Evolutionary conservation across 768 basidiomycete genomes (phyloP).

Genomic region (Imleria badia): DNA sequence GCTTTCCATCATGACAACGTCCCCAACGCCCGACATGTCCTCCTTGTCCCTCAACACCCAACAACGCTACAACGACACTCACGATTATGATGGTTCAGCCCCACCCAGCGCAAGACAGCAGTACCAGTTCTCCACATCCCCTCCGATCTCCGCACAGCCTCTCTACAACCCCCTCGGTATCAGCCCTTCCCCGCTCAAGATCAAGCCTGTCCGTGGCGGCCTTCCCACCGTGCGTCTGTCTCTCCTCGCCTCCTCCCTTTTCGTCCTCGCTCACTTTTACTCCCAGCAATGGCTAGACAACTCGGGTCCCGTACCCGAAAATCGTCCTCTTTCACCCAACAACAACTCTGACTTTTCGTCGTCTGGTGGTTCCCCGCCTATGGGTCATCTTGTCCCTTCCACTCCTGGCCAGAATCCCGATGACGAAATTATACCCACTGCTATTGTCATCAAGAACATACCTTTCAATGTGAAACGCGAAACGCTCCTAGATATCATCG

Average conservation of each 20-base stretch:
- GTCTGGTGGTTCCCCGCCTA: constrained; percentile 78
- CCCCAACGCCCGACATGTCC: constrained; percentile 76
- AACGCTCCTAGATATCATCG: constrained; percentile 94
- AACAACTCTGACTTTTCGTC: constrained; percentile 90
- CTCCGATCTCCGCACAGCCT: constrained; percentile 53
- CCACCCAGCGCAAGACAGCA: constrained; percentile 50
- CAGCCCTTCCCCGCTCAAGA: constrained; percentile 71
- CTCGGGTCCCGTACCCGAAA: constrained; percentile 49
- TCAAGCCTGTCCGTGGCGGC: constrained; percentile 63
- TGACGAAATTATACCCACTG: constrained; percentile 97
- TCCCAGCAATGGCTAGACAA: constrained; percentile 86
- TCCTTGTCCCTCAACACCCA: constrained; percentile 69
- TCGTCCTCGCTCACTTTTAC: constrained; percentile 24
- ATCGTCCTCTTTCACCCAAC: constrained; percentile 79
- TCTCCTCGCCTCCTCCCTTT: constrained; percentile 17
- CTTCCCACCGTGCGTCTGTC: constrained; percentile 66
- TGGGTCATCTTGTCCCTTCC: constrained; percentile 40
- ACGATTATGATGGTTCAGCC: constrained; percentile 73
- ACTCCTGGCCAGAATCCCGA: constrained; percentile 57
- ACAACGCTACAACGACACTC: constrained; percentile 84
- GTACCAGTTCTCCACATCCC: constrained; percentile 71
- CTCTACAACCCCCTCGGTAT: constrained; percentile 53
- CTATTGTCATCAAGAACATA: constrained; percentile 99
- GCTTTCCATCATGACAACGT: constrained; percentile 65
- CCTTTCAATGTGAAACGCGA: constrained; percentile 98